A percentile compares a stretch with the other conserved stretches of the same genome.
phyloP scores from a whole-genome alignment of 2,329 filamentous ascomycete species.

The Decorospora gaudefroyi region DNA sequence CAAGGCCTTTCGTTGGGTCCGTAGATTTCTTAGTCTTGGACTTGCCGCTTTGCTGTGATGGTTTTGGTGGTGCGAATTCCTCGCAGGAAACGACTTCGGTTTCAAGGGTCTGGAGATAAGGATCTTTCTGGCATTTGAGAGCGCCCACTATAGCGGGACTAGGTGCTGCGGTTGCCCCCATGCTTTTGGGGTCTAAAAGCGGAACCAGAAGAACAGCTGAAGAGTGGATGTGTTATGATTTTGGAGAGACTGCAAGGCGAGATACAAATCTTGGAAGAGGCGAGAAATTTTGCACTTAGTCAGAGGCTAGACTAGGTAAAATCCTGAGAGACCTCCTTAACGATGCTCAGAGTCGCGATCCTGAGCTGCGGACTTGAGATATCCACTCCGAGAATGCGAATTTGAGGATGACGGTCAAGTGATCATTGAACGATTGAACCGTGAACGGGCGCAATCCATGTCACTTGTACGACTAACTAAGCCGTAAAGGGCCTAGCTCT shows the following conservation, averaged over 20 bases:
- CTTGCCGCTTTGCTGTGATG: constrained; percentile 24
- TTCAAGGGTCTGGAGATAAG: constrained; percentile 38
- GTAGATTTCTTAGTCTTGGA: constrained; percentile 36
- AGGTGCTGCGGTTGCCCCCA: constrained; percentile 22
- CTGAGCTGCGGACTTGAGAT: too few species aligned
- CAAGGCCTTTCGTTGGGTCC: constrained; percentile 26
- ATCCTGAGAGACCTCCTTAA: constrained; percentile 7
- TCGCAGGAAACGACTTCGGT: constrained; percentile 41
- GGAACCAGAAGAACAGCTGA: background rate
- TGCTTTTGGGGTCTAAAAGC: constrained; percentile 6
- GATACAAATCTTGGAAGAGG: constrained; percentile 17
- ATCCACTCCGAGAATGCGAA: too few species aligned
- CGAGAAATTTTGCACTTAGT: constrained; percentile 20
- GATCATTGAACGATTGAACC: too few species aligned
- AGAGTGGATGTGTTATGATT: constrained; percentile 6
- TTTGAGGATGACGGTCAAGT: too few species aligned
- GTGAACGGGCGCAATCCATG: too few species aligned
- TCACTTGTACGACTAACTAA: too few species aligned
- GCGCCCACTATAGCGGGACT: constrained; percentile 38
- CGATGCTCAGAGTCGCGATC: background rate
- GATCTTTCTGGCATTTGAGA: constrained; percentile 40
- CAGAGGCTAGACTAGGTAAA: constrained; percentile 13
- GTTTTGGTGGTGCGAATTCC: constrained; percentile 32
- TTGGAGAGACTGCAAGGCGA: constrained; percentile 8
- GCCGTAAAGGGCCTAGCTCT: too few species aligned